phyloP scores from a whole-genome alignment of 1,284 basidiomycete genomes.

The Ceratobasidium papillatum region DNA sequence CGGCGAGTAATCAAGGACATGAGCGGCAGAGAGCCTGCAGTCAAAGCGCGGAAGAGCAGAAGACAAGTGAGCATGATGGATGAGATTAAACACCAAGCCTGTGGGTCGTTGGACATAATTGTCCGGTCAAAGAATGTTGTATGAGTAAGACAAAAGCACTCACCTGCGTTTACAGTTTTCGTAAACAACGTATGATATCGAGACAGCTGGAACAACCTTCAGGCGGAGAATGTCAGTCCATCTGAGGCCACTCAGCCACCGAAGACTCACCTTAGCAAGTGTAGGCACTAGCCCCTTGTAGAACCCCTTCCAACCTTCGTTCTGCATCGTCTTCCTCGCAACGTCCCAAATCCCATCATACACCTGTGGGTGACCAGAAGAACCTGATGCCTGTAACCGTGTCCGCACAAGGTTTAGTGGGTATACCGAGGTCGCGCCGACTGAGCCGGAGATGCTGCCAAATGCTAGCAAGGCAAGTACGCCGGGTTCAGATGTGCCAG shows the following conservation, averaged over 20 bases:
- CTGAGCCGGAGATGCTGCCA: slow-evolving; percentile 87
- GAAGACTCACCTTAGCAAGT: slow-evolving; percentile 76
- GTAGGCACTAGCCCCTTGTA: slow-evolving; percentile 93
- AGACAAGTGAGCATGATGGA: slow-evolving; percentile 5
- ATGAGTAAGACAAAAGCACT: slow-evolving; percentile 3
- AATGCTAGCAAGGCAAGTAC: slow-evolving; percentile 85
- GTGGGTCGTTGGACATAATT: not conserved
- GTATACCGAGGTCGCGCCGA: slow-evolving; percentile 77
- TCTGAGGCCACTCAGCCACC: not conserved
- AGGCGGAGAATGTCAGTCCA: slow-evolving; percentile 45
- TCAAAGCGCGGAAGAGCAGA: slow-evolving; percentile 1
- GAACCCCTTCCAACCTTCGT: slow-evolving; percentile 93
- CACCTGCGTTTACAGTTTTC: slow-evolving; percentile 79
- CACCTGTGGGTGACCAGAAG: slow-evolving; percentile 86
- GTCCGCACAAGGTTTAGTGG: slow-evolving; percentile 94
- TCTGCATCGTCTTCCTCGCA: slow-evolving; percentile 77
- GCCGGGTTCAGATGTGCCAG: slow-evolving; percentile 82
- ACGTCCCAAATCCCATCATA: slow-evolving; percentile 94
- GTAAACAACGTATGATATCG: slow-evolving; percentile 93
- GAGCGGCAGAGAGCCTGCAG: not conserved
- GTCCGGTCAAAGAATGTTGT: not conserved
- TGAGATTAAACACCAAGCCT: slow-evolving; percentile 30
- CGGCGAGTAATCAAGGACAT: not conserved
- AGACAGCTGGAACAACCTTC: slow-evolving; percentile 91
- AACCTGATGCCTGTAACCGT: slow-evolving; percentile 94